phyloP scores from a whole-genome alignment of 2,329 filamentous ascomycete species.

The Cercospora sesami region DNA sequence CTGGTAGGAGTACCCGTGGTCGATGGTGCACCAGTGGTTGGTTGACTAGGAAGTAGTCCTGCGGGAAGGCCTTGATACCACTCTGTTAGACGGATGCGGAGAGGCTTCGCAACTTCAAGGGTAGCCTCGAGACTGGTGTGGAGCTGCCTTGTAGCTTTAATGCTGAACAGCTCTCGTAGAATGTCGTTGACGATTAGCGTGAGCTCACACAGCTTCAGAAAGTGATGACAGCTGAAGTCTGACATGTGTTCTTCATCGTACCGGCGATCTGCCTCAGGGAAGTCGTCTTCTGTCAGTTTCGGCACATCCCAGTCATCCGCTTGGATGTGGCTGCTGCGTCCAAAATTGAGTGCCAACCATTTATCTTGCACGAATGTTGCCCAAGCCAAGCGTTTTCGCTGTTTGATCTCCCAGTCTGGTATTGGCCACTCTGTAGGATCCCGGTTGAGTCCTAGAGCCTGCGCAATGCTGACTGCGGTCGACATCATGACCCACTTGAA shows the following conservation, averaged over 20 bases:
- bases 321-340: slow-evolving; percentile 57
- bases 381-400: slow-evolving; percentile 64
- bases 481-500: slow-evolving; percentile 40
- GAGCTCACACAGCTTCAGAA: slow-evolving; percentile 54
- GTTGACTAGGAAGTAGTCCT: slow-evolving; percentile 25
- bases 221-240: slow-evolving; percentile 40
- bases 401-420: slow-evolving; percentile 62
- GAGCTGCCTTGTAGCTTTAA: slow-evolving; percentile 41
- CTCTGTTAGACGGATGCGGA: slow-evolving; percentile 51
- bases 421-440: slow-evolving; percentile 64
- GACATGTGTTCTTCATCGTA: slow-evolving; percentile 20
- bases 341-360: slow-evolving; percentile 60
- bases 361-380: slow-evolving; percentile 66
- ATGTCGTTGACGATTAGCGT: slow-evolving; percentile 56
- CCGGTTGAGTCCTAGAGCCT: slow-evolving; percentile 61
- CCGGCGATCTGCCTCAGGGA: slow-evolving; percentile 36
- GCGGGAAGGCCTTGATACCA: slow-evolving; percentile 53
- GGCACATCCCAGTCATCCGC: slow-evolving; percentile 58
- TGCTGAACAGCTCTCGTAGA: slow-evolving; percentile 43
- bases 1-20: slow-evolving; percentile 25
- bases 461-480: slow-evolving; percentile 53
- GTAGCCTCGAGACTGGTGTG: slow-evolving; percentile 48
- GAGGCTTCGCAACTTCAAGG: slow-evolving; percentile 51
- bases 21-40: slow-evolving; percentile 12
- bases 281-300: slow-evolving; percentile 48